These are phyloP conservation scores for Pythium aristosporum DNA, from an alignment of 352 stramenopile species.

Conservation along the genomic window DNA sequence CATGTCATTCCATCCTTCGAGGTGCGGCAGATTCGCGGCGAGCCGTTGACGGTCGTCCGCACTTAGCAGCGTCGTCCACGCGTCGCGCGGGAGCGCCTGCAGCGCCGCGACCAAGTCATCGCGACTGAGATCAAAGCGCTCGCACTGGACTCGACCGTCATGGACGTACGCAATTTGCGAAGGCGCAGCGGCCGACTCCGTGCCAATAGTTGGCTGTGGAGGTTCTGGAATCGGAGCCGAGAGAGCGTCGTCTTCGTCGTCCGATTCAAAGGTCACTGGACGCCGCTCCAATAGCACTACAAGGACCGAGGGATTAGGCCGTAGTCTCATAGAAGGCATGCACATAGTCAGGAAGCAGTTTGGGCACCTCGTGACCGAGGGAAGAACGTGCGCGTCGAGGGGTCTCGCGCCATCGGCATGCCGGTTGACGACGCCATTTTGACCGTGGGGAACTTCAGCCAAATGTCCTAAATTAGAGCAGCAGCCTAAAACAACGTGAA, in stretches of 20 bases:
- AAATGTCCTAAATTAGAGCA: neutral
- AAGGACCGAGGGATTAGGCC: neutral
- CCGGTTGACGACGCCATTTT: neutral
- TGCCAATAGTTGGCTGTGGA: no score
- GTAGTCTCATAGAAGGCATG: neutral
- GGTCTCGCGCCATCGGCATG: neutral
- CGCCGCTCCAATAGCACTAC: conserved; percentile 13
- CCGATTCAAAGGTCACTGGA: conserved; percentile 19
- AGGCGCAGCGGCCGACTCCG: neutral
- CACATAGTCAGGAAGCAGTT: neutral
- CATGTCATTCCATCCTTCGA: conserved; percentile 13
- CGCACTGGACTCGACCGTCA: neutral
- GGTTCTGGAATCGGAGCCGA: neutral
- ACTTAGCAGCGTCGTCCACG: conserved; percentile 21
- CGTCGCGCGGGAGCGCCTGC: conserved; percentile 6
- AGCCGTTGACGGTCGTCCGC: conserved; percentile 7
- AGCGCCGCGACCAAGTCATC: conserved; percentile 3
- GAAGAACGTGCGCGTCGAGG: conserved; percentile 3
- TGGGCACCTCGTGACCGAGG: conserved; percentile 2
- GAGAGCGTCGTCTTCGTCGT: conserved; percentile 11
- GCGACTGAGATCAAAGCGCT: conserved; percentile 2
- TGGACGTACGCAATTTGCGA: conserved; percentile 12
- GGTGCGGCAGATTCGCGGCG: neutral
- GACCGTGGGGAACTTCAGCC: neutral
- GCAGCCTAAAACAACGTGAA: neutral